phyloP scores from a whole-genome alignment of 2,329 filamentous ascomycete species.

The Karstenula rhodostoma region DNA sequence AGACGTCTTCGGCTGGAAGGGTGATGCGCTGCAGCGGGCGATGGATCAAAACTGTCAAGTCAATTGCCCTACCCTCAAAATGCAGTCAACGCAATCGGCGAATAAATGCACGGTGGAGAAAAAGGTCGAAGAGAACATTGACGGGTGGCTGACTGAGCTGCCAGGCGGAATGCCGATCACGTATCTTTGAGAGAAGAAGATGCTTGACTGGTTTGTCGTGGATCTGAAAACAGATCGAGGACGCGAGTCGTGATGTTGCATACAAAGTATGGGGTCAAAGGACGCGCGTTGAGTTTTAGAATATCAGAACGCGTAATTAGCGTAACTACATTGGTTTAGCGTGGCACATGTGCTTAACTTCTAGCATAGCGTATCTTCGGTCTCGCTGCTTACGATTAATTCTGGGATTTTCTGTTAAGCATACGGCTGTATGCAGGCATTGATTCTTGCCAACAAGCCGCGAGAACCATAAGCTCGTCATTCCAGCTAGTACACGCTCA shows the following conservation, averaged over 20 bases:
- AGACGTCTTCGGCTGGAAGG: slow-evolving; percentile 27
- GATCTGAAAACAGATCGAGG: not conserved
- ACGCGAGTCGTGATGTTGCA: not conserved
- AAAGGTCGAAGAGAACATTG: slow-evolving; percentile 28
- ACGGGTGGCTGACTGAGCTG: slow-evolving; percentile 12
- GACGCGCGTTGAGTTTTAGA: too few species aligned
- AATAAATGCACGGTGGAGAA: slow-evolving; percentile 27
- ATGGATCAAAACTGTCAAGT: slow-evolving; percentile 22
- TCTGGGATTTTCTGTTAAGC: too few species aligned
- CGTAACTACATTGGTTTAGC: too few species aligned
- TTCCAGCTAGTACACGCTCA: too few species aligned
- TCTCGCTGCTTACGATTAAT: too few species aligned
- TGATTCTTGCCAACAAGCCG: too few species aligned
- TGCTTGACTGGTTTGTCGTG: not conserved
- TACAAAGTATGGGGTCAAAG: too few species aligned
- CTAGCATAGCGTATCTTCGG: too few species aligned
- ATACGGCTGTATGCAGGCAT: too few species aligned
- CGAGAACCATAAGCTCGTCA: too few species aligned
- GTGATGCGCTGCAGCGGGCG: slow-evolving; percentile 21
- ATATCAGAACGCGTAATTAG: too few species aligned
- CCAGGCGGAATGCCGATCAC: not conserved
- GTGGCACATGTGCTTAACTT: too few species aligned
- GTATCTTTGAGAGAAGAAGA: not conserved
- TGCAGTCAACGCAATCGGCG: slow-evolving; percentile 21
- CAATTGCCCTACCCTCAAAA: slow-evolving; percentile 23